These are phyloP conservation scores for Saccharomyces hybrid DNA, from an alignment of 1,139 yeast species.

Conservation along the genomic window DNA sequence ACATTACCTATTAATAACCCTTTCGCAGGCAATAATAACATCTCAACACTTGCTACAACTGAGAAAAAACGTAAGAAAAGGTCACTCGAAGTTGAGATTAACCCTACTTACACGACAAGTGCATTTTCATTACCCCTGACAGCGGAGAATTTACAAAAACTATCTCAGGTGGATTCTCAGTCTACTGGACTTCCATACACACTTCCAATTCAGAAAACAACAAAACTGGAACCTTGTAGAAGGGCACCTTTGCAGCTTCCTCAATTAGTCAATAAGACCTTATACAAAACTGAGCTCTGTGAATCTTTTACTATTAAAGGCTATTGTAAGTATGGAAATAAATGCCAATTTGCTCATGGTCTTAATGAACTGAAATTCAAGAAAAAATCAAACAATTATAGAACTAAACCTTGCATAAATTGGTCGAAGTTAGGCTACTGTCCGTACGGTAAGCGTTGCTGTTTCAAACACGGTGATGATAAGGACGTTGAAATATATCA, in stretches of 20 bases:
- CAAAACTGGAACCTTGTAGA: neutral
- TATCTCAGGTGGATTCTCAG: slow-evolving; percentile 7
- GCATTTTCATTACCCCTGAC: slow-evolving; percentile 19
- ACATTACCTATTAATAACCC: neutral
- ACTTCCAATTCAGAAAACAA: slow-evolving; percentile 1
- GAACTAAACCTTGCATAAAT: slow-evolving; percentile 86
- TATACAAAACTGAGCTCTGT: slow-evolving; percentile 88
- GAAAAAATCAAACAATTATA: slow-evolving; percentile 76
- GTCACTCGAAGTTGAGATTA: slow-evolving; percentile 20
- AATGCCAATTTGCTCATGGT: slow-evolving; percentile 95
- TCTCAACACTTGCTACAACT: neutral
- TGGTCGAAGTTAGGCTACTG: slow-evolving; percentile 81
- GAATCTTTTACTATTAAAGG: slow-evolving; percentile 70
- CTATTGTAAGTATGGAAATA: slow-evolving; percentile 76
- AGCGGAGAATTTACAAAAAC: slow-evolving; percentile 17
- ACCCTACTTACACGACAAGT: slow-evolving; percentile 17
- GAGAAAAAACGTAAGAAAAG: slow-evolving; percentile 5
- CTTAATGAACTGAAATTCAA: slow-evolving; percentile 63
- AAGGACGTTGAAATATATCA: slow-evolving; percentile 28
- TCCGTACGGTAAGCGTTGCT: slow-evolving; percentile 85
- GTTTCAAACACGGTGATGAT: slow-evolving; percentile 68
- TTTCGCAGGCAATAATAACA: neutral
- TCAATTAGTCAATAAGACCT: slow-evolving; percentile 49
- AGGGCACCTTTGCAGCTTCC: slow-evolving; percentile 2
- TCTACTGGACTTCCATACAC: slow-evolving; percentile 1